A percentile compares a stretch with the other conserved stretches of the same genome.
Evolutionary conservation across 2,329 filamentous ascomycete species (phyloP).

Genomic region (Beauveria scarabaeidicola): DNA sequence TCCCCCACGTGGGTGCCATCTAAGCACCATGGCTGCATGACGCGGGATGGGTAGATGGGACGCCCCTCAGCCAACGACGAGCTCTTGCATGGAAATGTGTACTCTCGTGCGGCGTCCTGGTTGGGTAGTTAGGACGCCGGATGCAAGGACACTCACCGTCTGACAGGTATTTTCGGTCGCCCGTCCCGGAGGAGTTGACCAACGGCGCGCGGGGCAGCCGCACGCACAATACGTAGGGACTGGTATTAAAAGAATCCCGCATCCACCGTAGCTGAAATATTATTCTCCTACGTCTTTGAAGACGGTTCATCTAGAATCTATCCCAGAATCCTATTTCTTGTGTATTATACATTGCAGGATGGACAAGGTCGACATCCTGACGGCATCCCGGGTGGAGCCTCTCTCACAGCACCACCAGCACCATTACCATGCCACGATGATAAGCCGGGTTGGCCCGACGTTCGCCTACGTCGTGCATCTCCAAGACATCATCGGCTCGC

Average conservation of each 20-base stretch:
- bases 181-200: neutral
- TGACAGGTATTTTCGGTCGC: neutral
- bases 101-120: slow-evolving; percentile 4
- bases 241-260: neutral
- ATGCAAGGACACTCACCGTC: neutral
- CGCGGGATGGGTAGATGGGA: neutral
- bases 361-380: slow-evolving; percentile 31
- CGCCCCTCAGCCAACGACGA: slow-evolving; percentile 1
- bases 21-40: neutral
- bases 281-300: neutral
- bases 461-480: slow-evolving; percentile 26
- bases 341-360: slow-evolving; percentile 14
- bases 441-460: slow-evolving; percentile 25
- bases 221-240: too few species aligned
- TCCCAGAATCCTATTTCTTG: neutral
- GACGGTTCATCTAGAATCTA: neutral
- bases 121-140: slow-evolving; percentile 3
- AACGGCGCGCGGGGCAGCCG: neutral
- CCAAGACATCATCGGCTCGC: slow-evolving; percentile 25
- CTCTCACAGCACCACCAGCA: neutral
- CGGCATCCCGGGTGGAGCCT: slow-evolving; percentile 27
- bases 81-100: neutral
- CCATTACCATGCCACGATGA: slow-evolving; percentile 14
- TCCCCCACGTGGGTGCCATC: neutral
- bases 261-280: neutral